Percentiles rank a stretch among this genome's conserved stretches.
These are phyloP conservation scores for Dendrobium officinale DNA, from an alignment of 106 monocot species.

Conservation along the genomic window DNA sequence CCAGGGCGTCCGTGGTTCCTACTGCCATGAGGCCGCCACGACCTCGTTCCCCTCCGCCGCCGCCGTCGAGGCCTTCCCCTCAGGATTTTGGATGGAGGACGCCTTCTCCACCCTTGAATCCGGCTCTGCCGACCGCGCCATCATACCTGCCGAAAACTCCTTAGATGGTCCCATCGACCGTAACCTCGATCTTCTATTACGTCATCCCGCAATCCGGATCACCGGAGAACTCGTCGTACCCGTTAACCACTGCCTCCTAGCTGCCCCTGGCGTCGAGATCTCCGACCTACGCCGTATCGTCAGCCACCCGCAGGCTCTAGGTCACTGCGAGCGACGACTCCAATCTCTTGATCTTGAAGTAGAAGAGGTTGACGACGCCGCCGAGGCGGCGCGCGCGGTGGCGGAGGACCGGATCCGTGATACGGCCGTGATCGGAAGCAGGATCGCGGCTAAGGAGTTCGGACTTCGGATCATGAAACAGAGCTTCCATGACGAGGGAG, in stretches of 20 bases:
- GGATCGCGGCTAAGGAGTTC: constrained; percentile 55
- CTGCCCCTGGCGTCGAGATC: constrained; percentile 8
- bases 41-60: constrained; percentile 25
- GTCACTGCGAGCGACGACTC: constrained; percentile 38
- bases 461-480: constrained; percentile 33
- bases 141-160: constrained; percentile 69
- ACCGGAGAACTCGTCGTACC: constrained; percentile 58
- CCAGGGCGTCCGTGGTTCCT: constrained; percentile 58
- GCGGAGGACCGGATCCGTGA: constrained; percentile 38
- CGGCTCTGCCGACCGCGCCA: constrained; percentile 51
- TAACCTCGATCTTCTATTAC: constrained; percentile 64
- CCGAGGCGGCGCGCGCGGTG: constrained; percentile 40
- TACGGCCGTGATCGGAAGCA: constrained; percentile 62
- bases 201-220: constrained; percentile 40
- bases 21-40: constrained; percentile 68
- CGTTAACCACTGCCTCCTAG: constrained; percentile 65
- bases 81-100: constrained; percentile 37
- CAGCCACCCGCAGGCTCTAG: constrained; percentile 62
- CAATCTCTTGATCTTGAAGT: constrained; percentile 25
- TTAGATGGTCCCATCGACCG: constrained; percentile 58
- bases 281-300: constrained; percentile 38
- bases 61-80: constrained; percentile 22
- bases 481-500: constrained; percentile 43
- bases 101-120: constrained; percentile 44
- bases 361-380: constrained; percentile 50